Conservation (phyloP, 306 rosid species). For the Malus fusca region DNA sequence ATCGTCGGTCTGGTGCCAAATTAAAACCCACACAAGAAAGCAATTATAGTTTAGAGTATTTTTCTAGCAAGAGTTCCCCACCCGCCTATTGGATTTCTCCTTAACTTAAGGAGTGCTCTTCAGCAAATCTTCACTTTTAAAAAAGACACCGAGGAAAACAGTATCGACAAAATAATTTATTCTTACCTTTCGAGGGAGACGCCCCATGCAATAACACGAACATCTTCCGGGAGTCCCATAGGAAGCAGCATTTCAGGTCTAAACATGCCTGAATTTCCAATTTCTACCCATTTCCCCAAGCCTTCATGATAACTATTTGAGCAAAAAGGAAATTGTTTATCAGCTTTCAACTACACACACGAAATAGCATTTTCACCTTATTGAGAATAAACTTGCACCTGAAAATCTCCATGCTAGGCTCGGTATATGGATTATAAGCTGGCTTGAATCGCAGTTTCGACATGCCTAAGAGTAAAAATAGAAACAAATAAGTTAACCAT, state of each 20-base stretch:
- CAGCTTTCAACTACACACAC: slow-evolving; percentile 7
- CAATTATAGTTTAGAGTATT: background rate
- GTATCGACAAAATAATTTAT: background rate
- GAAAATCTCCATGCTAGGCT: slow-evolving; percentile 98
- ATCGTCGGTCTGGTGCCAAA: slow-evolving; percentile 75
- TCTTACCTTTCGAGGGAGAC: slow-evolving; percentile 92
- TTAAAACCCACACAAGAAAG: background rate
- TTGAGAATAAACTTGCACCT: slow-evolving; percentile 32
- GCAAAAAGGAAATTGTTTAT: background rate
- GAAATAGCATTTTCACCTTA: background rate
- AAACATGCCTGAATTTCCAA: slow-evolving; percentile 96
- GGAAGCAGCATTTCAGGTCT: slow-evolving; percentile 98
- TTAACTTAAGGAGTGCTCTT: background rate
- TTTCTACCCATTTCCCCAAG: slow-evolving; percentile 79
- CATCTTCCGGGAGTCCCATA: slow-evolving; percentile 98
- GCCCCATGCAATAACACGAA: slow-evolving; percentile 90
- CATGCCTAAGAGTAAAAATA: slow-evolving; percentile 53
- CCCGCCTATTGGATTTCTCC: background rate
- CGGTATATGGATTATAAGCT: slow-evolving; percentile 93
- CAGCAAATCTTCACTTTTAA: background rate
- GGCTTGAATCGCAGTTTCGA: slow-evolving; percentile 80
- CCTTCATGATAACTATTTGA: slow-evolving; percentile 83
- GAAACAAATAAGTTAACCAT: background rate
- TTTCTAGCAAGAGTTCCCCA: background rate
- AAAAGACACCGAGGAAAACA: background rate